These are phyloP conservation scores for Acacia confusa DNA, from an alignment of 306 rosid genomes.

Conservation along the genomic window DNA sequence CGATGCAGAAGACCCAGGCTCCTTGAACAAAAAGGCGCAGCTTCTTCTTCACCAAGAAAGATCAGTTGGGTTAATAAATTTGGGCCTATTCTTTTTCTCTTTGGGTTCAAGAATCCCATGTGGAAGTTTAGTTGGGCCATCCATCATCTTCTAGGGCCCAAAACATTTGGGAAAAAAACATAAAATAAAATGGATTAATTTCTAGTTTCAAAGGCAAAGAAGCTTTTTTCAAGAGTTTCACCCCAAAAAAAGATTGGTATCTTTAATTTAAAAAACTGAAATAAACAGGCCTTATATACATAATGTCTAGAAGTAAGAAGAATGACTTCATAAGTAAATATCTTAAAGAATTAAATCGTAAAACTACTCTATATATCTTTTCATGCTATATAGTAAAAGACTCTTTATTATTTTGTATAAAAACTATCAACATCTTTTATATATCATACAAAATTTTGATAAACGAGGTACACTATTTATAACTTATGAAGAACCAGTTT, in stretches of 20 bases:
- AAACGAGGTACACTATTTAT: no score
- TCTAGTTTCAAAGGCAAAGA: background rate
- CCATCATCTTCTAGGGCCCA: background rate
- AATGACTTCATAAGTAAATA: background rate
- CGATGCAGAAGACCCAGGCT: background rate
- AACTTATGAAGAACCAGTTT: no score
- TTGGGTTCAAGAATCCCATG: background rate
- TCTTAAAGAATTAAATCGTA: background rate
- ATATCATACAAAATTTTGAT: background rate
- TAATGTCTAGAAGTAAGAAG: background rate
- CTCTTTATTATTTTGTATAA: background rate
- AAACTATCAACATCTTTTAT: no score
- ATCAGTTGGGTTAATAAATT: background rate
- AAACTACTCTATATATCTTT: no score
- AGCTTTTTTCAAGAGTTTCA: background rate
- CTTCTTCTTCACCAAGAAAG: conserved; percentile 4
- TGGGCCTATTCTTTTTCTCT: background rate
- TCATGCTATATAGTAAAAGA: background rate
- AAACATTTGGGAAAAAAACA: background rate
- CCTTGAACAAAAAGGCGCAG: background rate
- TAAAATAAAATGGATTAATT: background rate
- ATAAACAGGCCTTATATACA: background rate
- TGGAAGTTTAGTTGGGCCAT: background rate
- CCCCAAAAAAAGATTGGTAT: no score
- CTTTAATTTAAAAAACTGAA: background rate